Conservation (phyloP, 129 eudicot genomes). For the Flaveria ramosissima region DNA sequence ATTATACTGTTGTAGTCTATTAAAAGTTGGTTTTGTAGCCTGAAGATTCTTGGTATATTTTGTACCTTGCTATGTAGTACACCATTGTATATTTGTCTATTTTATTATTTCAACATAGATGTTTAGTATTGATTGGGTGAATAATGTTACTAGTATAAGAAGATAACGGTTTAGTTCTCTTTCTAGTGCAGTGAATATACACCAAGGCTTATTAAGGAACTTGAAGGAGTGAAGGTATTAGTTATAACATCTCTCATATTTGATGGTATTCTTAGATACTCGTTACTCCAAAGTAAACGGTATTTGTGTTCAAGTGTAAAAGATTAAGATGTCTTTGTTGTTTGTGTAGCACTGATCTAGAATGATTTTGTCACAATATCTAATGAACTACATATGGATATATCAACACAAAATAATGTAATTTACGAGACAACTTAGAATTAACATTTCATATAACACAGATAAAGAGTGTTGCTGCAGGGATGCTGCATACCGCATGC, state of each 20-base stretch:
- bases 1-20: background rate
- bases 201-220: slow-evolving; percentile 86
- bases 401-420: background rate
- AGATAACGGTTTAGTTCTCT: background rate
- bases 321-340: slow-evolving; percentile 1
- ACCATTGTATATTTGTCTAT: background rate
- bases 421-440: background rate
- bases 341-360: slow-evolving; percentile 6
- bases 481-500: slow-evolving; percentile 96
- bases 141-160: slow-evolving; percentile 4
- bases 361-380: background rate
- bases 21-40: background rate
- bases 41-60: background rate
- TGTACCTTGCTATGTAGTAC: slow-evolving; percentile 5
- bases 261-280: background rate
- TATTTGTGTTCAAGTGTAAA: background rate
- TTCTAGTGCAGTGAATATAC: slow-evolving; percentile 74
- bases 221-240: slow-evolving; percentile 81
- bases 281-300: background rate
- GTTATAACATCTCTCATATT: background rate
- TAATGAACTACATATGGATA: background rate
- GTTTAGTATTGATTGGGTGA: background rate
- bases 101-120: too few species aligned
- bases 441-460: slow-evolving; percentile 16
- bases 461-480: slow-evolving; percentile 83